These are phyloP conservation scores for Gentiana dahurica DNA, from an alignment of 257 asterid species.

Conservation along the genomic window DNA sequence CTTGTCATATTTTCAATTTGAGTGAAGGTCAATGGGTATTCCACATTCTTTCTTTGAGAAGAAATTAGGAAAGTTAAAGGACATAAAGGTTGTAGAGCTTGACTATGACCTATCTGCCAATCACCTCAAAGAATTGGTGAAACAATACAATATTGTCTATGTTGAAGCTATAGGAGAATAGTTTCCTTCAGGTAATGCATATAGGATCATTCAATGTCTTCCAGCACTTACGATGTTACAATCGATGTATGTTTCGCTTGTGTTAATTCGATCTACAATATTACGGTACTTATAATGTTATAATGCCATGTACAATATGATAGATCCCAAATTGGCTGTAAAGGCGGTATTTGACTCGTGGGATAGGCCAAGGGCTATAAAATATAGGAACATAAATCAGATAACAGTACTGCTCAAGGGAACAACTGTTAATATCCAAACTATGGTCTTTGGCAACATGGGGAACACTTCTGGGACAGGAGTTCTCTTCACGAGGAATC, in stretches of 20 bases:
- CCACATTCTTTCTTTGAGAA: conserved; percentile 77
- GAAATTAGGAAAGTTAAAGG: conserved; percentile 57
- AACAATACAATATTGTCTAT: conserved; percentile 75
- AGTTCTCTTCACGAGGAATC: conserved; percentile 88
- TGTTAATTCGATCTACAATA: too few species aligned
- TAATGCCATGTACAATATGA: not conserved
- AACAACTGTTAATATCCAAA: conserved; percentile 90
- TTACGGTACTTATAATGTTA: too few species aligned
- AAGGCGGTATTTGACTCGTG: conserved; percentile 91
- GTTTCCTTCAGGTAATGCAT: conserved; percentile 67
- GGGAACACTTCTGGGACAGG: conserved; percentile 97
- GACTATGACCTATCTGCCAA: conserved; percentile 80
- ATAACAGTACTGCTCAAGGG: conserved; percentile 80
- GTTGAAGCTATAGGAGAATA: conserved; percentile 64
- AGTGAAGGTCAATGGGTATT: conserved; percentile 79
- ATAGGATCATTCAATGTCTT: too few species aligned
- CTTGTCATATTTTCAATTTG: conserved; percentile 2
- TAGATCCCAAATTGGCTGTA: conserved; percentile 80
- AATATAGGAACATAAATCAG: conserved; percentile 74
- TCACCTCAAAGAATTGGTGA: conserved; percentile 74
- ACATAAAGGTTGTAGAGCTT: conserved; percentile 37
- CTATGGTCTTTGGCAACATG: conserved; percentile 99
- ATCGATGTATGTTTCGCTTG: too few species aligned
- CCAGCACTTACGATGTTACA: too few species aligned
- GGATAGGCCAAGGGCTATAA: conserved; percentile 90